phyloP scores from a whole-genome alignment of 177 flowering plant species.

The Telopea speciosissima region DNA sequence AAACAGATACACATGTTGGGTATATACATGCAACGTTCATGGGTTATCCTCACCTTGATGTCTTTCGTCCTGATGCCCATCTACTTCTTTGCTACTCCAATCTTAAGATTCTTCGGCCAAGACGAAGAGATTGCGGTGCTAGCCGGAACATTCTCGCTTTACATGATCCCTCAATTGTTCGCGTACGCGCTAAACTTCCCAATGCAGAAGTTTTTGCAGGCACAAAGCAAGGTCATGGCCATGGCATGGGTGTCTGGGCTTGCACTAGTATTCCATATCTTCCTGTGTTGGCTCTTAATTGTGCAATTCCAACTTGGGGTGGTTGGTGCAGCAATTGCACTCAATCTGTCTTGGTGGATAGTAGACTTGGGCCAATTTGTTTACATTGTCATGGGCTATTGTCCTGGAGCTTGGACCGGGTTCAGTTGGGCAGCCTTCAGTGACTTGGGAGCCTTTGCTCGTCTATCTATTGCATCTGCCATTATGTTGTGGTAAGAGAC shows the following conservation, averaged over 20 bases:
- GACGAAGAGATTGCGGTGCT: conserved; percentile 23
- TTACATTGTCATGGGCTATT: conserved; percentile 29
- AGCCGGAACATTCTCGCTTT: conserved; percentile 23
- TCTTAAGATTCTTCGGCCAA: conserved; percentile 27
- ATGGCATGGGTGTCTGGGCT: conserved; percentile 29
- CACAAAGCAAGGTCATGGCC: conserved; percentile 32
- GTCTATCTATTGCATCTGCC: conserved; percentile 47
- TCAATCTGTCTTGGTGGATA: conserved; percentile 43
- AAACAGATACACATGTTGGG: conserved; percentile 31
- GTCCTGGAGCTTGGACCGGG: conserved; percentile 49
- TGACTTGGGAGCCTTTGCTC: conserved; percentile 37
- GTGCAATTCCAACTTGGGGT: conserved; percentile 22
- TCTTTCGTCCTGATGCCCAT: conserved; percentile 21
- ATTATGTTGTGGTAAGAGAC: conserved; percentile 38
- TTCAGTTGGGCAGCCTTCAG: conserved; percentile 40
- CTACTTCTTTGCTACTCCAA: conserved; percentile 28
- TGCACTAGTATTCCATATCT: conserved; percentile 23
- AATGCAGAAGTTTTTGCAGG: conserved; percentile 29
- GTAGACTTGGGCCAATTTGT: conserved; percentile 27
- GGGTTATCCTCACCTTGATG: conserved; percentile 25
- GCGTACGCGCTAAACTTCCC: conserved; percentile 26
- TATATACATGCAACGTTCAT: conserved; percentile 38
- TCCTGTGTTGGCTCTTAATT: conserved; percentile 27
- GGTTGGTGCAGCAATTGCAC: conserved; percentile 25
- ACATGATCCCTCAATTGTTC: conserved; percentile 34